Evolutionary conservation across 192 early-diverging fungal genomes (phyloP).

Genomic region (Coemansia pectinata): DNA sequence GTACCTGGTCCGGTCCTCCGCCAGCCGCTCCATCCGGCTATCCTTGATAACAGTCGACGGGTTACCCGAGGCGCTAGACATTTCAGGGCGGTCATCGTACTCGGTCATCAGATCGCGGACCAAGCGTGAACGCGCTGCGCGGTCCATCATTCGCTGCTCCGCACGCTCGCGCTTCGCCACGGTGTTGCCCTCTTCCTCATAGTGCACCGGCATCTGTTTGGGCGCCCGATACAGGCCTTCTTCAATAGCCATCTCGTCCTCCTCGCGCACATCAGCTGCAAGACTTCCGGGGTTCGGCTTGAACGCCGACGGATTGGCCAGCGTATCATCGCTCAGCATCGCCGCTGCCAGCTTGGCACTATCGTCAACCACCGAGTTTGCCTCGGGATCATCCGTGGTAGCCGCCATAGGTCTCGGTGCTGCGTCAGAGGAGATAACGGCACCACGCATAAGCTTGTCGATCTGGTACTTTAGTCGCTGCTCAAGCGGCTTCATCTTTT

Average conservation of each 20-base stretch:
- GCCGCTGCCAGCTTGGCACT: constrained; percentile 53
- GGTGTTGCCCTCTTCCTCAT: constrained; percentile 67
- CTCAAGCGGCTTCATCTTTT: constrained; percentile 93
- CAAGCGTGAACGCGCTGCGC: constrained; percentile 78
- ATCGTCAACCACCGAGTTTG: constrained; percentile 11
- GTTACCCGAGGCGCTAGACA: constrained; percentile 70
- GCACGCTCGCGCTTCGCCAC: constrained; percentile 63
- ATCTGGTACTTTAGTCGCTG: constrained; percentile 95
- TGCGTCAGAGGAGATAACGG: constrained; percentile 54
- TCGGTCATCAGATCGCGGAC: constrained; percentile 81
- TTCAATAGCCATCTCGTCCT: constrained; percentile 28
- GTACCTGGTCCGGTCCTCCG: constrained; percentile 67
- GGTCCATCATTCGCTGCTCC: constrained; percentile 63
- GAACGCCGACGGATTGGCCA: constrained; percentile 83
- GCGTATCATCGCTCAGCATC: constrained; percentile 36
- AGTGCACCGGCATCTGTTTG: constrained; percentile 80
- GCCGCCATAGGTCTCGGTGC: constrained; percentile 1
- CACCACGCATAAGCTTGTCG: constrained; percentile 83
- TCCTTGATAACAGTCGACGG: constrained; percentile 61
- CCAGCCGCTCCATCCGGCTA: constrained; percentile 58
- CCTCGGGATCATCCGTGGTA: constrained; percentile 36
- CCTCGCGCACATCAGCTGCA: constrained; percentile 44
- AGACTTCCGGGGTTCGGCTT: constrained; percentile 83
- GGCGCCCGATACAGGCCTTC: constrained; percentile 83
- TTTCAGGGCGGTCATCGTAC: constrained; percentile 86